These are phyloP conservation scores for Globisporangium megalacanthum DNA, from an alignment of 352 stramenopile genomes.

Conservation along the genomic window DNA sequence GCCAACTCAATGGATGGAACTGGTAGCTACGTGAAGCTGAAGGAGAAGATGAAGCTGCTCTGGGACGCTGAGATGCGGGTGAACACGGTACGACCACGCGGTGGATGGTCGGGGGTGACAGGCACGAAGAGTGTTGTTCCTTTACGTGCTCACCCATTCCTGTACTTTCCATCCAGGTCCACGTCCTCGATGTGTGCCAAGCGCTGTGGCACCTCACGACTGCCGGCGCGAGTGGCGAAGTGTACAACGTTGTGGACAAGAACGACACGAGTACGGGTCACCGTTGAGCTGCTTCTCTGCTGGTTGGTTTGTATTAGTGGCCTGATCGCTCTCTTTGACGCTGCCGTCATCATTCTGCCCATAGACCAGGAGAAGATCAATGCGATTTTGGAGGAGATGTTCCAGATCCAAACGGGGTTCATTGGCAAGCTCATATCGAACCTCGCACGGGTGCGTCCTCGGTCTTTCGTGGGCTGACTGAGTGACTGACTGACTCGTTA, in stretches of 20 bases:
- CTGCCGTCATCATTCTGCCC: too few species aligned
- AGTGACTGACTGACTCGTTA: not conserved
- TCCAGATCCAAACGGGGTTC: slow-evolving; percentile 81
- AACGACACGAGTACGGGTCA: slow-evolving; percentile 72
- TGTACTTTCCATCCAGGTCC: slow-evolving; percentile 41
- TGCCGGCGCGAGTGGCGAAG: slow-evolving; percentile 37
- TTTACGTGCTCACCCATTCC: not conserved
- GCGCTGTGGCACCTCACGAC: slow-evolving; percentile 73
- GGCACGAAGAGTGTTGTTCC: too few species aligned
- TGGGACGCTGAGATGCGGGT: slow-evolving; percentile 85
- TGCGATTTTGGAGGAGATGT: slow-evolving; percentile 62
- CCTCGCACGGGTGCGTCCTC: slow-evolving; percentile 39
- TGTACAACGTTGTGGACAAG: slow-evolving; percentile 86
- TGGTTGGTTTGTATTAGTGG: too few species aligned
- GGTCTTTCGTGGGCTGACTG: not conserved
- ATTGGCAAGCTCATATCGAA: slow-evolving; percentile 85
- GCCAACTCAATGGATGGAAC: not conserved
- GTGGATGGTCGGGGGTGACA: not conserved
- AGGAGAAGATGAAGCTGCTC: slow-evolving; percentile 86
- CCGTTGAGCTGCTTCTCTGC: not conserved
- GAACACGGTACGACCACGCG: slow-evolving; percentile 54
- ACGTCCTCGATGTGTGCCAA: slow-evolving; percentile 72
- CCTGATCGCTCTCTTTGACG: not conserved
- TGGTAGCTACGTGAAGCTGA: slow-evolving; percentile 68
- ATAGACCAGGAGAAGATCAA: slow-evolving; percentile 81